A percentile compares a stretch with the other conserved stretches of the same genome.
These are phyloP conservation scores for Lecanoromycetidae sp. DNA, from an alignment of 2,329 filamentous ascomycete species.

Conservation along the genomic window DNA sequence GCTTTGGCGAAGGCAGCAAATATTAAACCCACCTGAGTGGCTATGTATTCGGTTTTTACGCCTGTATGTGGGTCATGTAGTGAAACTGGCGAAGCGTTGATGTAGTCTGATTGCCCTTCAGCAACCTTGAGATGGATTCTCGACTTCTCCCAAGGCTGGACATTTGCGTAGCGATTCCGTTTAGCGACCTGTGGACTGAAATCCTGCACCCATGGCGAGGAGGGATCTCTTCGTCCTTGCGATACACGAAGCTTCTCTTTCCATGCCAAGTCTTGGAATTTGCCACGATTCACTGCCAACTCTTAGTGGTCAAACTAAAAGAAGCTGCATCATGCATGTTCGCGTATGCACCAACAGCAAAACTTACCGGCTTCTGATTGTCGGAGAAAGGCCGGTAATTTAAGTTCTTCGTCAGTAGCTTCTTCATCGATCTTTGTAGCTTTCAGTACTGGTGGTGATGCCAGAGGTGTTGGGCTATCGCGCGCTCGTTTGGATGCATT, in stretches of 20 bases:
- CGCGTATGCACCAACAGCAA: slow-evolving; percentile 13
- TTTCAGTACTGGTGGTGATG: slow-evolving; percentile 12
- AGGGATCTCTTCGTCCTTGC: slow-evolving; percentile 35
- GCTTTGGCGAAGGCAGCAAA: neutral
- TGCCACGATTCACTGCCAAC: slow-evolving; percentile 25
- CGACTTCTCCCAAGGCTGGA: slow-evolving; percentile 81
- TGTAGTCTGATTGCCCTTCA: slow-evolving; percentile 60
- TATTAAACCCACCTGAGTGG: slow-evolving; percentile 54
- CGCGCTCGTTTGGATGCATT: slow-evolving; percentile 17
- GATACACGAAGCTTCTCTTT: slow-evolving; percentile 44
- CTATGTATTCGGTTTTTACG: slow-evolving; percentile 57
- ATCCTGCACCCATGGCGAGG: slow-evolving; percentile 48
- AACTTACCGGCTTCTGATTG: slow-evolving; percentile 17
- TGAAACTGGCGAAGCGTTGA: slow-evolving; percentile 65
- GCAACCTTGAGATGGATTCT: slow-evolving; percentile 70
- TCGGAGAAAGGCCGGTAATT: slow-evolving; percentile 18
- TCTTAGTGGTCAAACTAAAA: slow-evolving; percentile 11
- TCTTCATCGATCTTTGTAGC: slow-evolving; percentile 14
- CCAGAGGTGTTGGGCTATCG: slow-evolving; percentile 14
- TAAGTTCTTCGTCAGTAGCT: slow-evolving; percentile 4
- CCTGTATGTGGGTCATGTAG: slow-evolving; percentile 41
- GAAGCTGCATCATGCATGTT: slow-evolving; percentile 12
- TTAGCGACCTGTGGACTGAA: slow-evolving; percentile 42
- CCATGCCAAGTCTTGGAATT: slow-evolving; percentile 51
- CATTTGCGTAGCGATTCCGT: slow-evolving; percentile 79